Evolutionary conservation across 257 asterid species (phyloP), one percentile per base, ranked within the genome.

Genomic region (Jacaranda mimosifolia): DNA sequence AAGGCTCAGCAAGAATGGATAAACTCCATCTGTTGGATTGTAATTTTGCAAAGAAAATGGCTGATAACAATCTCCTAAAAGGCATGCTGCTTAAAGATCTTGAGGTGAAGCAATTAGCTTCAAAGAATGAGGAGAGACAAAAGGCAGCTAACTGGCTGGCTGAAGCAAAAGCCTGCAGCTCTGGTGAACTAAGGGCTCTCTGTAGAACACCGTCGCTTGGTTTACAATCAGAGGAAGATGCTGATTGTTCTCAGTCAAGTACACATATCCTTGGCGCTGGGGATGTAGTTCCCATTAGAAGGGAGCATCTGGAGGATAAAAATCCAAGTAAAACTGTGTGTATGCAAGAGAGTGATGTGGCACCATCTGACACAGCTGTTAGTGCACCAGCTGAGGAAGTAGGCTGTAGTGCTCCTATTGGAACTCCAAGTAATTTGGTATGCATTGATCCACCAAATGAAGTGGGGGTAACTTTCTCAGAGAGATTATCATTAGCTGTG

Each of bases 101-200:
- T 43, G 85, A 85, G 77, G 86, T 68, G 52, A 76, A 77, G 79
- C 91, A 92, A 55, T 53, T 76, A 56, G 80, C 85, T 76, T 87
- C 82, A 74, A 72, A 19, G 75, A 59, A 81, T 39, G 77, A 72
- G 77, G 90, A 86, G 85, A 85, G 43, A 51, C 60, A 74, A 60
- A 90, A 79, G 77, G 78, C 80, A 13, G 80, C 73, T 65, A 13
- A 13, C 21, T 85, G 88, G 91, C 63, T 82, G 71, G 72, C 82
- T 8, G 51, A 69, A 64, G 87, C 85, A 15, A 73, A 70, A 43
- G 72, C 68, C 48, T 14, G 68, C 79, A 1, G 53, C 75, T 17
- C 71, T 67, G 36, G 62, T 48, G 76, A 64, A 57, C 77, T 1
- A 58, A 32, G 40, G 36, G 19, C 59, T 67, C 71, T 7, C 32